phyloP scores from a whole-genome alignment of 2,329 filamentous ascomycete genomes.

The Blastomyces emzantsi region DNA sequence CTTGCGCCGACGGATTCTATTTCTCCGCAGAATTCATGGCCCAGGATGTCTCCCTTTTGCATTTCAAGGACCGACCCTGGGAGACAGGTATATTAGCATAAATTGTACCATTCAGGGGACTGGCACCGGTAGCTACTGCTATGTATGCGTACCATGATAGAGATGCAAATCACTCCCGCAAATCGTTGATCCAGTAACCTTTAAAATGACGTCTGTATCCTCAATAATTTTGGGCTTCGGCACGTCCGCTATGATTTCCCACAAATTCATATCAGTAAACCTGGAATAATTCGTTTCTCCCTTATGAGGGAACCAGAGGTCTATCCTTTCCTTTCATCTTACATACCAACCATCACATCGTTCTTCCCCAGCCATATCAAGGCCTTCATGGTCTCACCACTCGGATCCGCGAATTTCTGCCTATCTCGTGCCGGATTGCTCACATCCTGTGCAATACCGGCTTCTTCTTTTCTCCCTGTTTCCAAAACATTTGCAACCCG shows the following conservation, averaged over 20 bases:
- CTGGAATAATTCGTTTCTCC: background rate
- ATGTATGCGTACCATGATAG: slow-evolving; percentile 28
- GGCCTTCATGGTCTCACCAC: slow-evolving; percentile 63
- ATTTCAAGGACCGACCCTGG: slow-evolving; percentile 47
- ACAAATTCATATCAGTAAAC: background rate
- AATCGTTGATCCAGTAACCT: slow-evolving; percentile 59
- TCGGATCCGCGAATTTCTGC: slow-evolving; percentile 42
- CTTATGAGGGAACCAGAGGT: background rate
- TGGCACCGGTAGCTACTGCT: background rate
- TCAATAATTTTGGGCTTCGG: slow-evolving; percentile 66
- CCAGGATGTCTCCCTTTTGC: slow-evolving; percentile 57
- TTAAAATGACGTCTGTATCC: slow-evolving; percentile 66
- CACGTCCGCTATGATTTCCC: slow-evolving; percentile 44
- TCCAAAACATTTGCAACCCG: slow-evolving; percentile 62
- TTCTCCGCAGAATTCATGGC: slow-evolving; percentile 48
- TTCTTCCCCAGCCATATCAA: slow-evolving; percentile 77
- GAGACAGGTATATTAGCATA: background rate
- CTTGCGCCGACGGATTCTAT: slow-evolving; percentile 48
- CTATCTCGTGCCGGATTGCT: slow-evolving; percentile 52
- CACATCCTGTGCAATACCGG: slow-evolving; percentile 59
- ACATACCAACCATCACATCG: slow-evolving; percentile 55
- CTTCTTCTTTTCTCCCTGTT: slow-evolving; percentile 59
- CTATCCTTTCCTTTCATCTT: background rate
- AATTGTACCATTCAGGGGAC: background rate
- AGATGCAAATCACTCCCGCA: slow-evolving; percentile 53